A percentile compares a stretch with the other conserved stretches of the same genome.
phyloP scores from a whole-genome alignment of 305 asterid species.

The Coffea humblotiana region DNA sequence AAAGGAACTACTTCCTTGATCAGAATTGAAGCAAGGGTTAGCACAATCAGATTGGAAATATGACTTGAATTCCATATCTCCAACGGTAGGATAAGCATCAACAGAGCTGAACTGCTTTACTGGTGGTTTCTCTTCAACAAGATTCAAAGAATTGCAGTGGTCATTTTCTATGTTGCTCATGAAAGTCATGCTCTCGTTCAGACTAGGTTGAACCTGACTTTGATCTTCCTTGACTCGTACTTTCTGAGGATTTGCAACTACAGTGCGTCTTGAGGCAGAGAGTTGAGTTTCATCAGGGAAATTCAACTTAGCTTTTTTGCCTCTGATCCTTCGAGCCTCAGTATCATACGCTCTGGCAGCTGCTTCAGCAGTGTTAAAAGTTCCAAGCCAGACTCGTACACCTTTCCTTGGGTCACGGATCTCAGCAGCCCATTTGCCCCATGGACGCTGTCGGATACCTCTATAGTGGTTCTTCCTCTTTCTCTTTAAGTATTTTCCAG shows the following conservation, averaged over 20 bases:
- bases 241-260: constrained; percentile 36
- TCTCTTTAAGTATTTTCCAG: constrained; percentile 62
- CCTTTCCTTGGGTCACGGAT: constrained; percentile 95
- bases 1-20: constrained; percentile 78
- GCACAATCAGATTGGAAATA: constrained; percentile 41
- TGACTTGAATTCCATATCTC: constrained; percentile 37
- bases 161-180: constrained; percentile 38
- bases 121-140: constrained; percentile 65
- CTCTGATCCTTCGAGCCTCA: constrained; percentile 90
- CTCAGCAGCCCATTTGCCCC: constrained; percentile 99
- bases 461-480: constrained; percentile 95
- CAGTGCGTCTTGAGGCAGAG: constrained; percentile 41
- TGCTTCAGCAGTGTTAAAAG: constrained; percentile 93
- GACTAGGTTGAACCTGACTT: constrained; percentile 34
- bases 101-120: constrained; percentile 37
- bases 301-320: constrained; percentile 89
- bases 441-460: constrained; percentile 97
- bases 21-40: constrained; percentile 61
- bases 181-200: constrained; percentile 32
- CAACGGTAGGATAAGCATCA: constrained; percentile 32
- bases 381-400: constrained; percentile 97
- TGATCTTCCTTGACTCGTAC: constrained; percentile 34
- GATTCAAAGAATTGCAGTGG: constrained; percentile 42
- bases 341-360: constrained; percentile 96
- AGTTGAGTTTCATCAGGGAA: constrained; percentile 64